These are phyloP conservation scores for Rhizopogon vinicolor DNA, from an alignment of 768 basidiomycete genomes.

Conservation along the genomic window DNA sequence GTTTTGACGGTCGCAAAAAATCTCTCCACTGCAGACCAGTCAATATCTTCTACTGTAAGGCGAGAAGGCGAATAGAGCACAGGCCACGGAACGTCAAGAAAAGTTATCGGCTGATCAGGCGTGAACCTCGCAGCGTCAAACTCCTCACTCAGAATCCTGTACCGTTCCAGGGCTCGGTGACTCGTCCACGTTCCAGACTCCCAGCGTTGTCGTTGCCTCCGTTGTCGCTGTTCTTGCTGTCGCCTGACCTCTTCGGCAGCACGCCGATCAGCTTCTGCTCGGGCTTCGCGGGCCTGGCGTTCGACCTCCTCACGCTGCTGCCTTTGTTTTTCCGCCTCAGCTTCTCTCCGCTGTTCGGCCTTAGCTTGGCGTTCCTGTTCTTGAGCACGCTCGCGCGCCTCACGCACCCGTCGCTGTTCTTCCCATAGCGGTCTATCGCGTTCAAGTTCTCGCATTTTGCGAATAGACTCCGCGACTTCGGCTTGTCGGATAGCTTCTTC, in stretches of 20 bases:
- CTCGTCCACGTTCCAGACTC: constrained; percentile 57
- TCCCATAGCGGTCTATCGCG: constrained; percentile 61
- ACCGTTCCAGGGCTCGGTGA: constrained; percentile 67
- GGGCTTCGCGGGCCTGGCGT: constrained; percentile 15
- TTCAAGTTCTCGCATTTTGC: constrained; percentile 66
- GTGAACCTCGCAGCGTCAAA: constrained; percentile 64
- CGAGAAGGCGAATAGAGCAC: constrained; percentile 49
- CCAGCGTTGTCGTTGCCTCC: constrained; percentile 52
- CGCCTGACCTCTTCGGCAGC: constrained; percentile 31
- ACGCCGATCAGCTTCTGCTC: constrained; percentile 25
- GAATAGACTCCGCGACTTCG: constrained; percentile 57
- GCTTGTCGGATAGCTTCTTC: constrained; percentile 36
- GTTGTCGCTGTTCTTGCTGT: constrained; percentile 36
- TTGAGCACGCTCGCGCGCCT: constrained; percentile 37
- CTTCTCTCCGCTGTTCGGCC: constrained; percentile 27
- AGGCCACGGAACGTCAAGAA: constrained; percentile 74
- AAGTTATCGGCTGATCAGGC: constrained; percentile 45
- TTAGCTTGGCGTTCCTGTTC: constrained; percentile 35
- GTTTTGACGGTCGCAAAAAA: constrained; percentile 57
- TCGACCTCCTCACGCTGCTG: constrained; percentile 22
- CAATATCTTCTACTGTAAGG: constrained; percentile 60
- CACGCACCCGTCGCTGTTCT: constrained; percentile 42
- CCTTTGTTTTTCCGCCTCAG: constrained; percentile 23
- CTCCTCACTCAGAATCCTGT: constrained; percentile 49
- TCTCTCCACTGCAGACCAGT: constrained; percentile 64